Evolutionary conservation across 1,284 basidiomycete species (phyloP).

Genomic region (Wolfiporia cocos): DNA sequence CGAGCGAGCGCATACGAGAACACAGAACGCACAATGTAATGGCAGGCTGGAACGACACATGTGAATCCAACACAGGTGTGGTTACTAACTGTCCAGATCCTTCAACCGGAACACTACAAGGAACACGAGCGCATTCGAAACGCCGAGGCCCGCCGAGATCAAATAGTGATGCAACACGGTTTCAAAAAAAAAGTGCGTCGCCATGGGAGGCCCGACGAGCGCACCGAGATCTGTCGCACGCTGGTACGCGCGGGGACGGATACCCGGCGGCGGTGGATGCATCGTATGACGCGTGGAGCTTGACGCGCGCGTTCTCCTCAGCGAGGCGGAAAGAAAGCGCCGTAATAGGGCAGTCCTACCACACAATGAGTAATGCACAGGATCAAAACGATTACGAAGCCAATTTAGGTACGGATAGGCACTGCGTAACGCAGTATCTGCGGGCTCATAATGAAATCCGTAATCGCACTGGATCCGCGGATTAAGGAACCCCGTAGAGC

Average conservation of each 20-base stretch:
- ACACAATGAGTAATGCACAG: conserved; percentile 51
- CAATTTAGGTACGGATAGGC: conserved; percentile 25
- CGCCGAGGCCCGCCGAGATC: conserved; percentile 39
- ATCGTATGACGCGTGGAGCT: conserved; percentile 52
- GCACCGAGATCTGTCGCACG: conserved; percentile 62
- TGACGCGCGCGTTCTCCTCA: conserved; percentile 34
- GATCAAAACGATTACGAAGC: conserved; percentile 41
- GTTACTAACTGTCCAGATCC: conserved; percentile 39
- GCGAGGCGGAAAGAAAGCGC: conserved; percentile 10
- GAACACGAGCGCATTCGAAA: conserved; percentile 39
- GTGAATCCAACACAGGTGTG: conserved; percentile 11
- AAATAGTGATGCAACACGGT: conserved; percentile 59
- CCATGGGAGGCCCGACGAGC: conserved; percentile 56
- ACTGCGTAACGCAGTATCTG: background rate
- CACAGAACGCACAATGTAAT: too few relatives aligned
- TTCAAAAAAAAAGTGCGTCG: conserved; percentile 59
- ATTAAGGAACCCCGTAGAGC: conserved; percentile 51
- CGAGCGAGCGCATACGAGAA: too few relatives aligned
- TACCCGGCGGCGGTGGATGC: too few relatives aligned
- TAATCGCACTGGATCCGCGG: conserved; percentile 52
- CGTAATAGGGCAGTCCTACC: conserved; percentile 26
- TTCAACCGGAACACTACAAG: conserved; percentile 45
- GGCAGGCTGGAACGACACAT: too few relatives aligned
- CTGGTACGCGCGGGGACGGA: too few relatives aligned
- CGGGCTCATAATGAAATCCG: conserved; percentile 26